These are phyloP conservation scores for Cercospora zeae-maydis DNA, from an alignment of 2,329 filamentous ascomycete species.

Conservation along the genomic window DNA sequence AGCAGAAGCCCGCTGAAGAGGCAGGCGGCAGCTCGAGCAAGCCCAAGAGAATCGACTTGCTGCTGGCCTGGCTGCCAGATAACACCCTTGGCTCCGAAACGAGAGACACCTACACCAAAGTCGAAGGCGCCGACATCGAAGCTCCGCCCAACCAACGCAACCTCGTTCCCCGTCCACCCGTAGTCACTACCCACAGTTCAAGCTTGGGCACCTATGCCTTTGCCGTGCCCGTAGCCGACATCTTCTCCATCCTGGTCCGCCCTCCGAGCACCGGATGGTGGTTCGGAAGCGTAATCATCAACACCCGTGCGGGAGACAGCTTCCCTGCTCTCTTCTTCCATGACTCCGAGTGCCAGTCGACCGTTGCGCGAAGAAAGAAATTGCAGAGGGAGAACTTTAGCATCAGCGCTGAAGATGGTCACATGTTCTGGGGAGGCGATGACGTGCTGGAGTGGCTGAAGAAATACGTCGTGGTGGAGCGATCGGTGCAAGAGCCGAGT, in stretches of 20 bases:
- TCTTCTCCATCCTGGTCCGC: slow-evolving; percentile 85
- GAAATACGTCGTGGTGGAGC: slow-evolving; percentile 76
- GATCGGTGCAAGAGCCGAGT: slow-evolving; percentile 80
- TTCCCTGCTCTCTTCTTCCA: slow-evolving; percentile 97
- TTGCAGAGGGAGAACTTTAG: slow-evolving; percentile 80
- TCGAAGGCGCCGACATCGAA: slow-evolving; percentile 78
- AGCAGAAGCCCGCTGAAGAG: slow-evolving; percentile 65
- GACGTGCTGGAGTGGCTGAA: slow-evolving; percentile 89
- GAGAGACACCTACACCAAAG: slow-evolving; percentile 82
- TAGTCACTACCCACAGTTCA: slow-evolving; percentile 70
- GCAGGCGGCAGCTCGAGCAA: slow-evolving; percentile 24
- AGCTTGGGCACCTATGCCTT: slow-evolving; percentile 81
- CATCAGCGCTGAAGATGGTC: slow-evolving; percentile 53
- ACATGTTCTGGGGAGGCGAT: slow-evolving; percentile 97
- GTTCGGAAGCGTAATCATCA: slow-evolving; percentile 94
- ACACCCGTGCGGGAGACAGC: slow-evolving; percentile 82
- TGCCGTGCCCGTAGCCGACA: slow-evolving; percentile 80
- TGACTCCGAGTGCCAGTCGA: slow-evolving; percentile 93
- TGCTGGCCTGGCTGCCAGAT: slow-evolving; percentile 93
- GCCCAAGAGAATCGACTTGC: slow-evolving; percentile 64
- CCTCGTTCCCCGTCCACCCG: slow-evolving; percentile 86
- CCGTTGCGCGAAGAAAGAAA: slow-evolving; percentile 89
- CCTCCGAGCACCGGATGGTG: slow-evolving; percentile 96
- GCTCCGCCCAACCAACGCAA: slow-evolving; percentile 81
- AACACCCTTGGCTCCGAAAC: slow-evolving; percentile 73